These are phyloP conservation scores for Myochromella boudieri DNA, from an alignment of 768 basidiomycete species.

Conservation along the genomic window DNA sequence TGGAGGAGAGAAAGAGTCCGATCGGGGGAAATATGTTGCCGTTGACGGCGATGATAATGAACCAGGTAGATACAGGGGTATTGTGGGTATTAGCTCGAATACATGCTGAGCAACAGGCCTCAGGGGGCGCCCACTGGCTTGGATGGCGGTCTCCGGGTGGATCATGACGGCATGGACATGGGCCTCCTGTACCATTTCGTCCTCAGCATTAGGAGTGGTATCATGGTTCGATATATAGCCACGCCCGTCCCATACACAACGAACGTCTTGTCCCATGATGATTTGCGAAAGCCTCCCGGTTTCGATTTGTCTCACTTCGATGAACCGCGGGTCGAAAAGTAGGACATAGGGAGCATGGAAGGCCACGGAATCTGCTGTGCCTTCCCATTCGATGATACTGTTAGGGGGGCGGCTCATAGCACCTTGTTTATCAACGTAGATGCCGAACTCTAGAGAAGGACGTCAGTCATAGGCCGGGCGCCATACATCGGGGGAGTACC, in stretches of 20 bases:
- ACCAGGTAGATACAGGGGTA: conserved; percentile 68
- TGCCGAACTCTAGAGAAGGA: conserved; percentile 68
- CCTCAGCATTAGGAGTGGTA: conserved; percentile 57
- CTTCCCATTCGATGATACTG: conserved; percentile 95
- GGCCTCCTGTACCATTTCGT: conserved; percentile 71
- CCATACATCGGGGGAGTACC: conserved; percentile 43
- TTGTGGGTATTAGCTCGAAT: conserved; percentile 77
- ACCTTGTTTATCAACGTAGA: conserved; percentile 93
- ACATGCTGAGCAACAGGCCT: conserved; percentile 68
- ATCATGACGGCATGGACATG: conserved; percentile 87
- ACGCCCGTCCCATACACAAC: conserved; percentile 90
- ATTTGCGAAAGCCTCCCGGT: conserved; percentile 82
- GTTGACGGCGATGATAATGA: conserved; percentile 56
- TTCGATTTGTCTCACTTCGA: conserved; percentile 85
- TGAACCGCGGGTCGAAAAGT: conserved; percentile 86
- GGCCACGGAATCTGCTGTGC: conserved; percentile 83
- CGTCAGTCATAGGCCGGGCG: conserved; percentile 5
- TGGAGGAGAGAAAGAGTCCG: conserved; percentile 46
- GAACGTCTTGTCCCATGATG: conserved; percentile 76
- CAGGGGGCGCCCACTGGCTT: conserved; percentile 34
- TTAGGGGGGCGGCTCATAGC: conserved; percentile 69
- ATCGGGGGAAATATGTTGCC: conserved; percentile 50
- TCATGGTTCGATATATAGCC: conserved; percentile 53
- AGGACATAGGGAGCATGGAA: conserved; percentile 88
- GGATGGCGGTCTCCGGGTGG: conserved; percentile 42